Evolutionary conservation across 1,284 basidiomycete genomes (phyloP), one percentile per base, ranked within the genome.

Genomic region (Caloboletus inedulis): DNA sequence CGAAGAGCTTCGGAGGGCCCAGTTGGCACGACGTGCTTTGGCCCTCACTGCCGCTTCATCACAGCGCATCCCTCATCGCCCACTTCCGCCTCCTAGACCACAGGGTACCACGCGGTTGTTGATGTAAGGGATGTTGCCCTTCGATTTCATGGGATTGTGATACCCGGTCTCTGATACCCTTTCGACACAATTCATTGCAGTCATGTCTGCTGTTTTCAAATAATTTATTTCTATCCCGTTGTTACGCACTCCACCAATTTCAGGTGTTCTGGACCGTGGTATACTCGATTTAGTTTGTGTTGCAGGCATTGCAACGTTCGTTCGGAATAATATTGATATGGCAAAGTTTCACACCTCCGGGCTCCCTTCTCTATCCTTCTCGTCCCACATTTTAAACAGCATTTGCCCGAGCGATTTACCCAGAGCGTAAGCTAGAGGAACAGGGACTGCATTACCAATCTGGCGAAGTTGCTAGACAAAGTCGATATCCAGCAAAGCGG

Each of bases 381-480:
- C 63, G 23, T 70, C 68, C 78, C 81, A 81, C 51, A 68, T 69
- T 52, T 72, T 64, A 19, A 80, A 56, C 41, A 82, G 54, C 0
- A 78, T 75, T 41, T 75, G 74, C 0, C 81, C 79, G 0, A 88
- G 65, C 13, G 78, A 75, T 60, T 76, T 82, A 3, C 84, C 86
- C 3, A 88, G 70, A 3, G 83, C 82, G 16, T 76, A 66, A 7
- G 82, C 83, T 33, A 89, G 73, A 4, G 82, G 82, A 9, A 87
- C 74, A 9, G 86, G 85, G 8, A 89, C 85, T 9, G 86, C 85
- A 60, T 89, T 88, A 0, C 86, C 87, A 46, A 89, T 87, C 60
- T 88, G 86, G 37, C 77, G 73, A 49, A 79, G 69, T 81, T 84
- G 81, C 85, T 88, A 56, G n/a, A 52, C 16, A 47, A 27, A 10